Evolutionary conservation across 164 flowering plant genomes (phyloP).

Genomic region (Buxus sempervirens): DNA sequence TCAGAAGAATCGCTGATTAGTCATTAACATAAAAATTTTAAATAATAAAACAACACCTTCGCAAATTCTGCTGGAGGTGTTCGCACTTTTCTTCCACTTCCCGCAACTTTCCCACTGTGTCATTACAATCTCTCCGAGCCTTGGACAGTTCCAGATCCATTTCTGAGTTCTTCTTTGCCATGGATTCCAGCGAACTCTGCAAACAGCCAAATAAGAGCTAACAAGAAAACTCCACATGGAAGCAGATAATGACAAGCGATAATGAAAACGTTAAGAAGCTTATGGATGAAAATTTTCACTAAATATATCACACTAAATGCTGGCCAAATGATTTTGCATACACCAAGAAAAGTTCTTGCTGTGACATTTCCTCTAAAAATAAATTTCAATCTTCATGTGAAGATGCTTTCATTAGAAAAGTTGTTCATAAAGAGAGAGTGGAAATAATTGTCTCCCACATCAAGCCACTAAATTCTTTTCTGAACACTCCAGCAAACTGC

Average conservation of each 20-base stretch:
- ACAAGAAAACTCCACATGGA: neutral
- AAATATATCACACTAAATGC: too few species aligned
- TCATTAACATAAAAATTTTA: neutral
- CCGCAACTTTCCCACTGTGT: slow-evolving; percentile 53
- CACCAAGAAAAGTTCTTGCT: too few species aligned
- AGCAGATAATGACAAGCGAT: neutral
- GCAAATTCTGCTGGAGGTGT: slow-evolving; percentile 62
- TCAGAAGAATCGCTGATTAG: neutral
- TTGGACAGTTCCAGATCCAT: slow-evolving; percentile 61
- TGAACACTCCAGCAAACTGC: too few species aligned
- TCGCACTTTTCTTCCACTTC: slow-evolving; percentile 63
- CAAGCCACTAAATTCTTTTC: too few species aligned
- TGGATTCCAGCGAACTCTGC: slow-evolving; percentile 58
- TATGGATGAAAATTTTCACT: too few species aligned
- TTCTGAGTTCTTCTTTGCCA: slow-evolving; percentile 53
- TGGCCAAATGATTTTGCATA: too few species aligned
- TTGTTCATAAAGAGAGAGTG: too few species aligned
- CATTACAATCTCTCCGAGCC: slow-evolving; percentile 44
- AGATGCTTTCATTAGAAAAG: too few species aligned
- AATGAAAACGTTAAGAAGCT: neutral
- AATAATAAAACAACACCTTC: slow-evolving; percentile 40
- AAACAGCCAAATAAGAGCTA: slow-evolving; percentile 8
- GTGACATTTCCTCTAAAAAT: too few species aligned
- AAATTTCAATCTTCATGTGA: too few species aligned
- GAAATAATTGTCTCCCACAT: too few species aligned